Evolutionary conservation across 768 basidiomycete species (phyloP), one percentile per base, ranked within the genome.

Genomic region (Boletus sp.): DNA sequence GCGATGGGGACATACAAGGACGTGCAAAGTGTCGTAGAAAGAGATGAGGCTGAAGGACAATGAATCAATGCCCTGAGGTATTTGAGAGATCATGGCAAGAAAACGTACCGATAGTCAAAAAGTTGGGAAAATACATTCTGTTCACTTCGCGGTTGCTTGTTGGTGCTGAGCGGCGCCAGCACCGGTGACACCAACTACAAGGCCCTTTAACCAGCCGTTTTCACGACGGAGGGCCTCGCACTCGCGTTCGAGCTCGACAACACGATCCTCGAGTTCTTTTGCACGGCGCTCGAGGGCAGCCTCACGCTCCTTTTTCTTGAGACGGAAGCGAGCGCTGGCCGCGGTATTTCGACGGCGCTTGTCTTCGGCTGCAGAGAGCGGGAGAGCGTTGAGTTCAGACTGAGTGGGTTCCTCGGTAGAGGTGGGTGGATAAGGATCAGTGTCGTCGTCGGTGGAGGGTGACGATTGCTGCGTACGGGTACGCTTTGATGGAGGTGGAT

Each of bases 261-360:
- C 91, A 51, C 87, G 83, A 0, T 77, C 76, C 68, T 93, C 90
- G 15, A 96, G 79, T 67, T 95, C 92, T 76, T 92, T 93, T 15
- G 90, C 85, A 65, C 85, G 86, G 42, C 79, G 81, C 74, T 96
- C 94, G 20, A 96, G 77, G 15, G 94, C 94, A 2, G 84, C 87
- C 75, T 97, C 94, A 14, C 94, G 81, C 73, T 95, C 92, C 78
- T 97, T 97, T 80, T 97, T 97, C 82, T 96, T 97, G 67, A 93
- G 73, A 57, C 94, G 83, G 80, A 97, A 97, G 8, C 94, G 89
- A 33, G 94, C 94, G 52, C 90, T 92, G 0, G 94, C 94, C 1
- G 92, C 92, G 0, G 94, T 97, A 71, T 97, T 97, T 46, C 94
- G 78, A 56, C 93, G 82, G n/a, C 94, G 87, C 70, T 96, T 96